Percentiles rank a stretch among this genome's conserved stretches.
Conservation (phyloP, 352 stramenopile genomes). For the Aphanomyces euteiches region DNA sequence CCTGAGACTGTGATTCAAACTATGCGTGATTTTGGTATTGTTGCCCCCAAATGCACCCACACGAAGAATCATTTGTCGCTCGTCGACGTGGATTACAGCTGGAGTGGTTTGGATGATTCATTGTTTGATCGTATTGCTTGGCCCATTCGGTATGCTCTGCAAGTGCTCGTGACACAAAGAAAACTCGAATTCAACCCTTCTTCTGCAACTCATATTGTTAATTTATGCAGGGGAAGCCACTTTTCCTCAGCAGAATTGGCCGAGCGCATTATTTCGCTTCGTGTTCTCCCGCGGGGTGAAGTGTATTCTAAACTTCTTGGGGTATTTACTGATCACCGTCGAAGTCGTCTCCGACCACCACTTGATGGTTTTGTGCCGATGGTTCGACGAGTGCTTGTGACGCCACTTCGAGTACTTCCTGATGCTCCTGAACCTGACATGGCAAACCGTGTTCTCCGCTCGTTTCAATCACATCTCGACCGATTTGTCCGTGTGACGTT, state of each 20-base stretch:
- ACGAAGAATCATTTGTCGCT: too few relatives aligned
- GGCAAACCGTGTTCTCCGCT: slow-evolving; percentile 21
- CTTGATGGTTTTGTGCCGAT: not conserved
- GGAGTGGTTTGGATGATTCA: slow-evolving; percentile 16
- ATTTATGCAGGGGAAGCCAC: not conserved
- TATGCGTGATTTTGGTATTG: not conserved
- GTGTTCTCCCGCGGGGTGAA: not conserved
- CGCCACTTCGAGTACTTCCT: slow-evolving; percentile 12
- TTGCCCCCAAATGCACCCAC: not conserved
- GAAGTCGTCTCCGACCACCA: not conserved
- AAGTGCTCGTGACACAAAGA: slow-evolving; percentile 12
- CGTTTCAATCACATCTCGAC: not conserved
- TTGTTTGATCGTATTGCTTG: slow-evolving; percentile 6
- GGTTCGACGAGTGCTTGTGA: slow-evolving; percentile 18
- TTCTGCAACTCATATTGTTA: not conserved
- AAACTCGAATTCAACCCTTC: not conserved
- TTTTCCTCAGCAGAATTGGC: not conserved
- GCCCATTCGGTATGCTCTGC: slow-evolving; percentile 12
- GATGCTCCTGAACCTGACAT: slow-evolving; percentile 20
- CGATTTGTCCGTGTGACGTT: slow-evolving; percentile 26
- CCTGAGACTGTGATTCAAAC: not conserved
- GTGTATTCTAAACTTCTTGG: not conserved
- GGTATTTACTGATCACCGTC: too few relatives aligned
- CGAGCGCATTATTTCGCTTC: not conserved
- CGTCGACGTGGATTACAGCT: not conserved